Evolutionary conservation across 75 land plant species (phyloP).

Genomic region (Pinus taeda): DNA sequence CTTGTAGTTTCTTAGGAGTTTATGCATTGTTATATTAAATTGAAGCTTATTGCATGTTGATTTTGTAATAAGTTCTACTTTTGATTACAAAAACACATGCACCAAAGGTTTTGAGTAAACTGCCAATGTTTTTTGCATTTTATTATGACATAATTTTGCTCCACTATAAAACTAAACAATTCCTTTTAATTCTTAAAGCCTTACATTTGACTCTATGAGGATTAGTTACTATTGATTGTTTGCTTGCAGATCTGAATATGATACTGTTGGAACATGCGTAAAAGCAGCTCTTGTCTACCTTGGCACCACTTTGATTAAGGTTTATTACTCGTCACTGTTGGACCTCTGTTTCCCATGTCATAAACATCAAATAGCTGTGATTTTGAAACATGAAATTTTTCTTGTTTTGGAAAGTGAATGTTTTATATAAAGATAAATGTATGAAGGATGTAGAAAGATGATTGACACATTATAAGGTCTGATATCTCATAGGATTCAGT

Average conservation of each 20-base stretch:
- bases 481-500: too few species aligned
- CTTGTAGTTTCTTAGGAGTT: too few species aligned
- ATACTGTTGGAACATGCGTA: conserved; percentile 82
- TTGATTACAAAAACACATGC: too few species aligned
- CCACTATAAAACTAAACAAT: too few species aligned
- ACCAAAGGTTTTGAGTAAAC: too few species aligned
- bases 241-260: conserved; percentile 87
- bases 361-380: background rate
- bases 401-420: background rate
- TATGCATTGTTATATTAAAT: too few species aligned
- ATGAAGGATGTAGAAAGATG: background rate
- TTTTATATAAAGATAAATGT: too few species aligned
- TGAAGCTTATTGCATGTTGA: too few species aligned
- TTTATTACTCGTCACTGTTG: conserved; percentile 7
- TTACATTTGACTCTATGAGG: background rate
- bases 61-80: too few species aligned
- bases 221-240: background rate
- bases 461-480: too few species aligned
- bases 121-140: too few species aligned
- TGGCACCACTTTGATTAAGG: conserved; percentile 86
- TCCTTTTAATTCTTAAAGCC: background rate
- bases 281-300: conserved; percentile 94
- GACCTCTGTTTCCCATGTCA: background rate
- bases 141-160: too few species aligned
- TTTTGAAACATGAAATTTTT: background rate